These are phyloP conservation scores for Aspergillus fructus DNA, from an alignment of 2,329 filamentous ascomycete species.

Conservation along the genomic window DNA sequence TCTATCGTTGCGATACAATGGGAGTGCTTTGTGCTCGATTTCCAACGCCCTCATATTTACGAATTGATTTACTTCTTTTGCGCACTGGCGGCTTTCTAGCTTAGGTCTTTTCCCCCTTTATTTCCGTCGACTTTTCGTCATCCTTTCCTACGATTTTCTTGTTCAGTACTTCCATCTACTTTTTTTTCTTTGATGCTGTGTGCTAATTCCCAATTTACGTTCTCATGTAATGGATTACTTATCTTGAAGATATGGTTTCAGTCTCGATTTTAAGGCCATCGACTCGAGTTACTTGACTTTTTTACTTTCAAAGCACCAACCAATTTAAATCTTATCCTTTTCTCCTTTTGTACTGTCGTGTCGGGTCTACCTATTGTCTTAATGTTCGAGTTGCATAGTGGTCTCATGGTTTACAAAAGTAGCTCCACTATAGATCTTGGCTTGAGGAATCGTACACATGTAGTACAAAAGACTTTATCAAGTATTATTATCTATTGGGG, in stretches of 20 bases:
- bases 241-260: not conserved
- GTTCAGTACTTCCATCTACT: not conserved
- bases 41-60: not conserved
- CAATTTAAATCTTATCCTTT: not conserved
- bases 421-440: not conserved
- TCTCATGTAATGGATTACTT: not conserved
- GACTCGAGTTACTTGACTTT: not conserved
- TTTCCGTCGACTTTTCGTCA: not conserved
- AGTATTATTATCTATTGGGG: no score
- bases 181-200: not conserved
- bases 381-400: not conserved
- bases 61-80: slow-evolving; percentile 12
- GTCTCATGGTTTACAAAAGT: no score
- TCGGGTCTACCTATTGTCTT: not conserved
- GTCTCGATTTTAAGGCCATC: not conserved
- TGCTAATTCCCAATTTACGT: not conserved
- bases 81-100: not conserved
- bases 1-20: not conserved
- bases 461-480: no score
- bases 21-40: not conserved
- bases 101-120: not conserved
- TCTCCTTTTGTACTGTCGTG: not conserved
- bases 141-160: not conserved
- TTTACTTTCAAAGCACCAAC: not conserved
- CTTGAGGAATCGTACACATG: not conserved